A percentile compares a stretch with the other conserved stretches of the same genome.
Conservation (phyloP, 257 asterid species). For the Solanum ahanhuiri region DNA sequence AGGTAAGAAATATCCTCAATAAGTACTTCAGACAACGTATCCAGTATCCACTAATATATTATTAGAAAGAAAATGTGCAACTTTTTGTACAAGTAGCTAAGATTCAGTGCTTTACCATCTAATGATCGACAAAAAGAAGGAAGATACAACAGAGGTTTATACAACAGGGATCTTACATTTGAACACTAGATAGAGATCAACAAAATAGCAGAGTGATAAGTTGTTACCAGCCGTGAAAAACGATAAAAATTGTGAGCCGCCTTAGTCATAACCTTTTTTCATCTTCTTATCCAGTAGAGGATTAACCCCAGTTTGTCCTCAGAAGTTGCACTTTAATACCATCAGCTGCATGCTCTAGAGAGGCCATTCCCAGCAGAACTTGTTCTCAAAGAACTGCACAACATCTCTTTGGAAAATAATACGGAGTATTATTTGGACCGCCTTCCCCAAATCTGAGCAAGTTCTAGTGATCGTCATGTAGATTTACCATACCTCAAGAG, state of each 20-base stretch:
- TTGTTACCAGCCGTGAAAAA: background rate
- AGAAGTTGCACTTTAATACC: background rate
- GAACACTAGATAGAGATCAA: background rate
- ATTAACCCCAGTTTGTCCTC: background rate
- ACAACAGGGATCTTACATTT: background rate
- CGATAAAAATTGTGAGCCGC: background rate
- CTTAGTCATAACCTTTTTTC: background rate
- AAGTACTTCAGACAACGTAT: background rate
- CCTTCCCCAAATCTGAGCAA: background rate
- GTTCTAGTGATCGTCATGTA: background rate
- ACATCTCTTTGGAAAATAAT: background rate
- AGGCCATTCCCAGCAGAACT: background rate
- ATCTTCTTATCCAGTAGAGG: background rate
- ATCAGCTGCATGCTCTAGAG: background rate
- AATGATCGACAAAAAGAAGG: background rate
- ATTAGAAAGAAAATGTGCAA: background rate
- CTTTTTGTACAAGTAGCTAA: background rate
- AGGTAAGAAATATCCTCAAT: background rate
- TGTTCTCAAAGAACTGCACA: background rate
- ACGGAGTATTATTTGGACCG: background rate
- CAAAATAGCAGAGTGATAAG: background rate
- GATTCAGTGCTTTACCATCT: background rate
- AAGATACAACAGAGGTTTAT: background rate
- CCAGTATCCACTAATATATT: background rate
- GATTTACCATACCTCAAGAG: slow-evolving; percentile 24